phyloP scores from a whole-genome alignment of 1,284 basidiomycete genomes.

The Malassezia vespertilionis region DNA sequence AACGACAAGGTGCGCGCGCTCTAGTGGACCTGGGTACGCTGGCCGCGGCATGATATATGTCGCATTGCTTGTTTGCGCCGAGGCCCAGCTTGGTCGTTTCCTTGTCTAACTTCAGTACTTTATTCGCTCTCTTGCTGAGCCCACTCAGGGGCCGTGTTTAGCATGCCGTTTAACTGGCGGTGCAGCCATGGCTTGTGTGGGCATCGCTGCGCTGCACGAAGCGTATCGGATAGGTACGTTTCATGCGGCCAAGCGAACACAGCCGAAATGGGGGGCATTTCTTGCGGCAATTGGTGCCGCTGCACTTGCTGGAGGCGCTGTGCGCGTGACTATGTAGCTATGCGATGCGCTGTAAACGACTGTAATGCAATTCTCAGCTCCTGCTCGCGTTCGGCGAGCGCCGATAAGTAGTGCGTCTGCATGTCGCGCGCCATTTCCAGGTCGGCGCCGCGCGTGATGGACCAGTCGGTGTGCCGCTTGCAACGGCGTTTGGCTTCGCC shows the following conservation, averaged over 20 bases:
- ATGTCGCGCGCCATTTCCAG: constrained; percentile 20
- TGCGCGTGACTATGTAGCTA: constrained; percentile 18
- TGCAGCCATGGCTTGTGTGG: constrained; percentile 28
- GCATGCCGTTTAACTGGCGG: constrained; percentile 39
- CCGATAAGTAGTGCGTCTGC: constrained; percentile 9
- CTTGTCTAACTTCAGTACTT: constrained; percentile 17
- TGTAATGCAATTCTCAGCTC: neutral
- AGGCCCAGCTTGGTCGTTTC: no score
- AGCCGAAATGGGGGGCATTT: constrained; percentile 24
- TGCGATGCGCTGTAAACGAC: neutral
- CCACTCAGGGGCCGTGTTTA: constrained; percentile 24
- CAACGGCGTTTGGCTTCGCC: constrained; percentile 19
- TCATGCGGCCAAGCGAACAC: constrained; percentile 16
- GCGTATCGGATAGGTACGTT: constrained; percentile 31
- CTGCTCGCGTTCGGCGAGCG: constrained; percentile 13
- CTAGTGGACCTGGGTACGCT: no score
- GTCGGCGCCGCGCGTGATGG: constrained; percentile 20
- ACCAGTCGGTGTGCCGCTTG: constrained; percentile 25
- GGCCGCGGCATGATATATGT: no score
- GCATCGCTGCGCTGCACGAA: constrained; percentile 33
- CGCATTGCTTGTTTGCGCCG: no score
- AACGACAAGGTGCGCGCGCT: constrained; percentile 39
- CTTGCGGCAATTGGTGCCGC: constrained; percentile 24
- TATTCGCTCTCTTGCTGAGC: constrained; percentile 14
- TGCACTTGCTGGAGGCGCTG: constrained; percentile 21